Conservation (phyloP, 139 green algal genomes). For the Klebsormidium nitens region DNA sequence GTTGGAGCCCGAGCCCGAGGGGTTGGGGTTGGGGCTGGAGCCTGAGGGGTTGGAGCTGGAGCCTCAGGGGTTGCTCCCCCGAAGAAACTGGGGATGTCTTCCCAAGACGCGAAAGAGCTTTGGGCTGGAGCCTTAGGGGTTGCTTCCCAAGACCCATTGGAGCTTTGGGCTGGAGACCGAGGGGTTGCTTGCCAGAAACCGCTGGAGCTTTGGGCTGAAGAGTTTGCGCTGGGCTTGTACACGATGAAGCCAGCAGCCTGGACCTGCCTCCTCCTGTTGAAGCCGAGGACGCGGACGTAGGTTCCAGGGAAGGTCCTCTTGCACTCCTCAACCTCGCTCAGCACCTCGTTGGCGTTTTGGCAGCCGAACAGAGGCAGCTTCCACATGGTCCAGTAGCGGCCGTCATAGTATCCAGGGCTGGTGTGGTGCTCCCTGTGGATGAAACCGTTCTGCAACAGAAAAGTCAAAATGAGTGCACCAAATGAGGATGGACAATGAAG, state of each 20-base stretch:
- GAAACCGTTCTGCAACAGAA: background rate
- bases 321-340: conserved; percentile 78
- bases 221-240: conserved; percentile 39
- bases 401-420: conserved; percentile 69
- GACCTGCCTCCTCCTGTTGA: conserved; percentile 70
- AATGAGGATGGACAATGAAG: background rate
- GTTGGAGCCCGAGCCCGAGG: too few relatives aligned
- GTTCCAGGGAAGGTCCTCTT: conserved; percentile 48
- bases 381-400: conserved; percentile 99
- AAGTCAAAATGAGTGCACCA: background rate
- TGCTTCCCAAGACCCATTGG: too few relatives aligned
- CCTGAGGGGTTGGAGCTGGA: too few relatives aligned
- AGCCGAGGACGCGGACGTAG: conserved; percentile 90
- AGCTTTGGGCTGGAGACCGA: too few relatives aligned
- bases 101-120: too few relatives aligned
- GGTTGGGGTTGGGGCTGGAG: too few relatives aligned
- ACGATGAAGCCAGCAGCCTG: conserved; percentile 69
- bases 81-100: too few relatives aligned
- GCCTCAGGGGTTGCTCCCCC: too few relatives aligned
- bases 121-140: too few relatives aligned
- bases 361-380: conserved; percentile 99
- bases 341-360: conserved; percentile 82
- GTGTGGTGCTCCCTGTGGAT: conserved; percentile 37
- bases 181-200: too few relatives aligned
- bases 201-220: too few relatives aligned